Base-by-base conservation (phyloP, 208 protist species). In the Acanthamoeba healyi region DNA sequence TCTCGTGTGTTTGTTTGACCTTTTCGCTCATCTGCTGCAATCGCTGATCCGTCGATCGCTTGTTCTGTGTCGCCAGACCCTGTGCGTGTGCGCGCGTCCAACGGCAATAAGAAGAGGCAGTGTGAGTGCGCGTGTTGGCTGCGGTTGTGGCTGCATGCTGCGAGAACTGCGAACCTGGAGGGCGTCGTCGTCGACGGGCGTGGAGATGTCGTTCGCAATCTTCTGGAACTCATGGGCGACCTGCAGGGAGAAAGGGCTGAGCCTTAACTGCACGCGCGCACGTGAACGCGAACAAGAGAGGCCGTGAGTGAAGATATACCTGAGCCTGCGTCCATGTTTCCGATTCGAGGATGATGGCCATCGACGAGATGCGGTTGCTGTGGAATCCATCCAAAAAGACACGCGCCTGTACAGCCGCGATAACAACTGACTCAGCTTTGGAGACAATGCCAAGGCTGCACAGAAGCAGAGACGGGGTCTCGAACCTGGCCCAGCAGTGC, bases 221-320 rank as follows among this genome's bases (percentile, higher is more conserved):
- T 89, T 42, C n/a, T 94, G 92, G 89, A 90, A 94, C 29, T 94
- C 92, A 9, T 49, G 46, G 26, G 92, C 77, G 3, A 94, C 92
- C 54, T 92, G 40, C 61, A 42, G 17, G 58, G 44, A 70, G 17
- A 10, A 29, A 58, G 26, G 26, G 51, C 6, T 58, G 15, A 58
- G 51, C 51, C 19, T 6, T 6, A 58, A n/a, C 44, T 12, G 44
- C 44, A 49, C 44, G 44, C 7, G 4, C 44, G 44, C 44, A 49
- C 44, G 44, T 17, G 19, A 51, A 51, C 19, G 5, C 1, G 6
- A 51, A 17, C 7, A 51, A 51, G 19, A 51, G 6, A 51, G 46
- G 46, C 15, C 15, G 19, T 4, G 44, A 15, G 26, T 38, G 72
- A 88, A 26, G 38, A 88, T 40, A 44, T 79, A 82, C 72, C 63